These are phyloP conservation scores for Fraxinus sp. DNA, from an alignment of 305 asterid genomes.

Conservation along the genomic window DNA sequence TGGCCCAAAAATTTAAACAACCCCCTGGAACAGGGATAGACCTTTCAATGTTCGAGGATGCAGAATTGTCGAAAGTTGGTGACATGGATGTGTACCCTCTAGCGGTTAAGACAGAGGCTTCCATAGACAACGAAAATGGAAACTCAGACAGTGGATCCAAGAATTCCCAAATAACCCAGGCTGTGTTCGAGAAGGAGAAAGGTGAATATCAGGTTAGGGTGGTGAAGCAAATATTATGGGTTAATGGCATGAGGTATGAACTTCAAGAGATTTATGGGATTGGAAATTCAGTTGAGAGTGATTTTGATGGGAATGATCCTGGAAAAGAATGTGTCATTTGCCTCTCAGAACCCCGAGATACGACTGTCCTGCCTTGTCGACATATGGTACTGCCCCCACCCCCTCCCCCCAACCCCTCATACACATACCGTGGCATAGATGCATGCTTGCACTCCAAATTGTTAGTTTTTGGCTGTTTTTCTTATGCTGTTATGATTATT, in stretches of 20 bases:
- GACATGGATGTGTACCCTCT: conserved; percentile 74
- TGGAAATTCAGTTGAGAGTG: conserved; percentile 89
- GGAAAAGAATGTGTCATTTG: conserved; percentile 99
- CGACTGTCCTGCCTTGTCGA: conserved; percentile 97
- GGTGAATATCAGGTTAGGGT: conserved; percentile 84
- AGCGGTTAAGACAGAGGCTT: conserved; percentile 88
- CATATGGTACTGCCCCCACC: conserved; percentile 64
- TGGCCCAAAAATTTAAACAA: conserved; percentile 84
- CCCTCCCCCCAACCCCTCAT: neutral
- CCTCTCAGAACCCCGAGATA: conserved; percentile 97
- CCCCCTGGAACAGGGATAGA: conserved; percentile 86
- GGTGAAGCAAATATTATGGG: conserved; percentile 93
- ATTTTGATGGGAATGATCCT: conserved; percentile 77
- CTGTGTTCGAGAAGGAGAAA: conserved; percentile 84
- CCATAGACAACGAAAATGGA: conserved; percentile 41
- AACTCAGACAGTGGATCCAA: conserved; percentile 51
- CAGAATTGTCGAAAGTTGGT: conserved; percentile 55
- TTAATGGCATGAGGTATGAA: conserved; percentile 87
- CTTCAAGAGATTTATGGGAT: conserved; percentile 93
- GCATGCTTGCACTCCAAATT: neutral
- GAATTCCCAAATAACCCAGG: conserved; percentile 91
- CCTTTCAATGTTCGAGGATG: conserved; percentile 58
- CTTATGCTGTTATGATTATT: neutral
- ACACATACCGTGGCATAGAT: neutral
- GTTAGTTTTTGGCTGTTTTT: neutral